These are phyloP conservation scores for Leptographium procerum DNA, from an alignment of 2,329 filamentous ascomycete species.

Conservation along the genomic window DNA sequence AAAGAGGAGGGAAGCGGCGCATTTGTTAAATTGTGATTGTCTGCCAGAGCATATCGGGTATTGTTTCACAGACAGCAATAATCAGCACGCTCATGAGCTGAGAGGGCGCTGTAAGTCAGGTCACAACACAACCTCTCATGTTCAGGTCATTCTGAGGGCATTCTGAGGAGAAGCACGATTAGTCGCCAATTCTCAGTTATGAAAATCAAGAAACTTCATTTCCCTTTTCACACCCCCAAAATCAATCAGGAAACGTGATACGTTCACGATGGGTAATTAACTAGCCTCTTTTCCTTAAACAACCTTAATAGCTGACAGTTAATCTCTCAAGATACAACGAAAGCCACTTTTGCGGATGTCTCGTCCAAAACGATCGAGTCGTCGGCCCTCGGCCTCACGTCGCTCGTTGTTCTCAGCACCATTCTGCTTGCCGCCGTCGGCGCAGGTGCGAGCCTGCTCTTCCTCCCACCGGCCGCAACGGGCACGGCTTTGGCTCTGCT, in stretches of 20 bases:
- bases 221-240: no score
- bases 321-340: not conserved
- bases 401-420: not conserved
- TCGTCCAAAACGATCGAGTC: not conserved
- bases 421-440: not conserved
- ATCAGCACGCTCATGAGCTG: no score
- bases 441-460: not conserved
- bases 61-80: no score
- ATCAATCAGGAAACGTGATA: no score
- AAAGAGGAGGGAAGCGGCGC: no score
- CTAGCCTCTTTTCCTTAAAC: not conserved
- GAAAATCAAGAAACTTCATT: no score
- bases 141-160: not conserved
- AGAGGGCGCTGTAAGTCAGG: not conserved
- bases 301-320: not conserved
- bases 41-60: no score
- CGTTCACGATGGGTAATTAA: not conserved
- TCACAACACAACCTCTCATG: not conserved
- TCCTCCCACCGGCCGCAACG: not conserved
- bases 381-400: not conserved
- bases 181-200: no score
- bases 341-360: not conserved
- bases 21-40: not conserved
- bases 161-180: no score
- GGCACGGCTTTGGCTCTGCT: not conserved